Evolutionary conservation across 2,329 filamentous ascomycete species (phyloP), one percentile per base, ranked within the genome.

Genomic region (Aureobasidium sp.): DNA sequence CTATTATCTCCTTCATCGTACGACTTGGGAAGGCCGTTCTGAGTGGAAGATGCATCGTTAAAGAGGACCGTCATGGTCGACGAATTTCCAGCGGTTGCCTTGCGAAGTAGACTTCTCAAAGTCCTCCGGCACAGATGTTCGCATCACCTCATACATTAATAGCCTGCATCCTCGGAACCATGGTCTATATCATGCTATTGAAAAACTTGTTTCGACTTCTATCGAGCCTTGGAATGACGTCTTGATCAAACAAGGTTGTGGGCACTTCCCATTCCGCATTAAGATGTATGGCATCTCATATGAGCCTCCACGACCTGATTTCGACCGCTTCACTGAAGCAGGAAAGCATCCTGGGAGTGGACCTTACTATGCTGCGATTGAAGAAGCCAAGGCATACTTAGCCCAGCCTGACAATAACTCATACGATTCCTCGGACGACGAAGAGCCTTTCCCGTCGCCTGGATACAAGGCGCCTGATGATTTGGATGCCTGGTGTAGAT

Each of bases 121-220:
- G 44, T 11, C 1, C 19, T 14, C 9, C 15, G 29, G 50, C 24
- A 62, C 29, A 35, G 56, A 29, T 5, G 47, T 66, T 39, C n/a
- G 35, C 17, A 61, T 65, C 3, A 50, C 42, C 22, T 66, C 64
- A 19, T 65, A 66, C 33, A 60, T 65, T 62, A 66, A 65, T 48
- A 48, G 53, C 31, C 49, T 64, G 31, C 53, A 62, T 48, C 58
- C 61, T 27, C 27, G n/a, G 24, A 5, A 64, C 22, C 11, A 29
- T 1, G 40, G 39, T 27, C 44, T 61, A 6, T 64, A 65, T 33
- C 12, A 37, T 22, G 35, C 57, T 31, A 62, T 65, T 27, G 64
- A 66, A 52, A 60, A 63, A 14, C 17, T 65, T n/a, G 52, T 65
- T n/a, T 47, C 53, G 11, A 2, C 24, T n/a, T 24, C 50, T 17